Base-by-base conservation (phyloP, 2,329 filamentous ascomycete genomes). In the Polytolypa hystricis region DNA sequence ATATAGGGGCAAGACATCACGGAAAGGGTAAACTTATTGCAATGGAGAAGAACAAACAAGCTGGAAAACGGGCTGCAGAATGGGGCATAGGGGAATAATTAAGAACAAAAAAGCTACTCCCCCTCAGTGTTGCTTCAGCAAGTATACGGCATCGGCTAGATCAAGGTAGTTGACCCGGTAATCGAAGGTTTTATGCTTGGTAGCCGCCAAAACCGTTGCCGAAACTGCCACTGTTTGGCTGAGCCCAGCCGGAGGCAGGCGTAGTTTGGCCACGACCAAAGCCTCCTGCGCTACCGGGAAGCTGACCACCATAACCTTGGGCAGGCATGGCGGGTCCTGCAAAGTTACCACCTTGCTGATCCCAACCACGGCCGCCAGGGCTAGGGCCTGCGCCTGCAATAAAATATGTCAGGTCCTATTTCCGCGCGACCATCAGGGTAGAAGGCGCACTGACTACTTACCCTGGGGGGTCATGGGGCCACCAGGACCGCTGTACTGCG, bases 401-500 rank as follows among this genome's bases (percentile, higher is more conserved):
- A 28, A 16, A 19, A 29, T 19, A 12, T 38, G 41, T 51, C 69
- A 77, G 53, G 72, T 18, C n/a, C 27, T 25, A 21, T 11, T 16
- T 14, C 12, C 11, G 5, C 27, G 27, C 11, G 17, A 18, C 17
- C 7, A 11, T 7, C 25, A 14, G 38, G 36, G 18, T 40, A 44
- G 38, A 40, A 39, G 46, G 43, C 15, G 46, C 41, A n/a, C 42
- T 50, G 31, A 30, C 37, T 31, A 48, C 50, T 45, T 54, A 66
- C 67, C 69, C 68, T 70, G 67, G 52, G 71, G 70, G 57, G 71
- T 79, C 71, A 80, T 78, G 17, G 71, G 68, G 47, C 66, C 67
- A 43, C 60, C 62, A 42, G 70, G 74, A 73, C 84, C 84, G 56
- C 82, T 81, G 57, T 96, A 96, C 65, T 96, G 91, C 48, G 89